Conservation (phyloP, 1,284 basidiomycete species). For the Cryptococcus sp. region DNA sequence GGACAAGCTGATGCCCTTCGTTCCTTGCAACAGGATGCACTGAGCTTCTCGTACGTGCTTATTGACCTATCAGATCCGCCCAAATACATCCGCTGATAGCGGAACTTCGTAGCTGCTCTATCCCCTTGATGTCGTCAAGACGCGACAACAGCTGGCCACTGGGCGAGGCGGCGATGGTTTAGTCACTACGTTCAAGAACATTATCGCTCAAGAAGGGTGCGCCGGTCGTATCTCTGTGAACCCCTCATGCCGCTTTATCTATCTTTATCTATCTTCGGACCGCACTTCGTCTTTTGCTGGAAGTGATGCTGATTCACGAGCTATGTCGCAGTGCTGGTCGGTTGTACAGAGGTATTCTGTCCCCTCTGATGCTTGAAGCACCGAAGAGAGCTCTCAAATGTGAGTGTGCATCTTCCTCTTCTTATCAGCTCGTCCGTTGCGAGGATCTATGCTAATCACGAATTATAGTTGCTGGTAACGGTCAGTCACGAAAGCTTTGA, state of each 20-base stretch:
- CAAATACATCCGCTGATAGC: background rate
- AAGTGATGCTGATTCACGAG: background rate
- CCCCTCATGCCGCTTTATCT: too few species aligned
- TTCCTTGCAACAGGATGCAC: constrained; percentile 55
- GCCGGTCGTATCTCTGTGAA: constrained; percentile 50
- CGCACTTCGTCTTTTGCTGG: too few species aligned
- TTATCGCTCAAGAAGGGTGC: constrained; percentile 68
- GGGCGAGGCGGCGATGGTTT: constrained; percentile 77
- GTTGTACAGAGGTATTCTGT: constrained; percentile 90
- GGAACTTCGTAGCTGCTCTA: constrained; percentile 31
- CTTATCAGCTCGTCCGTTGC: background rate
- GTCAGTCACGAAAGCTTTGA: constrained; percentile 25
- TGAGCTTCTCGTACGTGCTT: constrained; percentile 83
- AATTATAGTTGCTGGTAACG: constrained; percentile 44
- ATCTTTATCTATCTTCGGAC: too few species aligned
- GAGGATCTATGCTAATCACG: constrained; percentile 8
- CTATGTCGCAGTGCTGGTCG: constrained; percentile 64
- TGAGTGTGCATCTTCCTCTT: constrained; percentile 53
- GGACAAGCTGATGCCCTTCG: constrained; percentile 10
- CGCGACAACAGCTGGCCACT: constrained; percentile 92
- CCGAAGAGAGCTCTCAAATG: constrained; percentile 99
- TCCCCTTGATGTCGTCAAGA: constrained; percentile 69
- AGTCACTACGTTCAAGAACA: constrained; percentile 68
- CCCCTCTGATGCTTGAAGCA: constrained; percentile 92
- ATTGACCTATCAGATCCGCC: background rate